These are phyloP conservation scores for Platanus orientalis DNA, from an alignment of 164 flowering plant species.

Conservation along the genomic window DNA sequence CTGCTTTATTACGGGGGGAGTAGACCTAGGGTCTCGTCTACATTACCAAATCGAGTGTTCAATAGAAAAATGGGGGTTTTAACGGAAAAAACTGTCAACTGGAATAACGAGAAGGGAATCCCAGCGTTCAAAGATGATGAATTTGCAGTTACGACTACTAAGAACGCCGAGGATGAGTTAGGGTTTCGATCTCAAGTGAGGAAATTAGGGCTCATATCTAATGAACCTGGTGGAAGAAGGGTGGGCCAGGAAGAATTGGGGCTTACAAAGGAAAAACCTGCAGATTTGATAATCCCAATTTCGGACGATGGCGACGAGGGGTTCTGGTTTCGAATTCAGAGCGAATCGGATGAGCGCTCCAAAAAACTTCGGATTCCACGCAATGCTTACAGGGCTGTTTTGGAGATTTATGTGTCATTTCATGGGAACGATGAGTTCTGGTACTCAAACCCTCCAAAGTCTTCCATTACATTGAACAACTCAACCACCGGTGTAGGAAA, in stretches of 20 bases:
- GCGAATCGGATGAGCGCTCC: slow-evolving; percentile 27
- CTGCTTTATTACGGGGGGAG: slow-evolving; percentile 32
- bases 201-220: background rate
- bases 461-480: slow-evolving; percentile 53
- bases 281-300: slow-evolving; percentile 72
- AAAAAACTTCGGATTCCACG: slow-evolving; percentile 43
- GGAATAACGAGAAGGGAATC: no score
- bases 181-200: background rate
- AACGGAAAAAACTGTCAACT: no score
- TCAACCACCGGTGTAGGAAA: slow-evolving; percentile 50
- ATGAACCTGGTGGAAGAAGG: background rate
- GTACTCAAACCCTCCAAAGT: slow-evolving; percentile 80
- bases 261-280: slow-evolving; percentile 32
- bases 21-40: slow-evolving; percentile 10
- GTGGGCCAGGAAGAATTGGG: background rate
- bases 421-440: slow-evolving; percentile 90
- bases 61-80: slow-evolving; percentile 9
- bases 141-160: background rate
- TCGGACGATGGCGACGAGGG: slow-evolving; percentile 37
- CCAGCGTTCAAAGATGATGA: no score
- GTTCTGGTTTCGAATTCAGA: slow-evolving; percentile 63
- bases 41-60: background rate
- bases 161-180: background rate
- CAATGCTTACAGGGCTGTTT: slow-evolving; percentile 44
- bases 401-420: slow-evolving; percentile 70